Base-by-base conservation (phyloP, 1,284 basidiomycete genomes). In the Retiboletus flavoniger region DNA sequence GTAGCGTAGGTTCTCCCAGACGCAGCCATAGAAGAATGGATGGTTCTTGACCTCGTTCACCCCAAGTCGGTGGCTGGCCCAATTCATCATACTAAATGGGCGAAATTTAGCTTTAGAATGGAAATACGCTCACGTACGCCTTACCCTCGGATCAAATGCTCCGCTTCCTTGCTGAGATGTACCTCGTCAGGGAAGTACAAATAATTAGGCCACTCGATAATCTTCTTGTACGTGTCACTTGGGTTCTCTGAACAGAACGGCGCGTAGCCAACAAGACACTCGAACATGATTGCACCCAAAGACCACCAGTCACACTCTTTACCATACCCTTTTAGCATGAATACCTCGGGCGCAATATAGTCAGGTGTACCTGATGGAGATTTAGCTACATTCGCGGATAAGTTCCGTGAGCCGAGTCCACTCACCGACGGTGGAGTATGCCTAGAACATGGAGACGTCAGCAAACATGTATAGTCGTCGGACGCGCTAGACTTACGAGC, bases 231-330 rank as follows among this genome's bases (percentile, higher is more conserved):
- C 21, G 96, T 98, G 69, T 99, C 96, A 64, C 93, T 93, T 16
- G 96, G 95, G 66, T 94, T 95, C 69, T 98, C 95, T 9, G 95
- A 97, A 73, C 95, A 98, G 81, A 98, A 98, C 3, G 95, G 95
- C 11, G 95, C 95, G 71, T 96, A 98, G 59, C 93, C 96, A 63
- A 98, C 94, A 24, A 99, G 80, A 74, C 96, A 98, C 74, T 99
- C 96, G 68, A 96, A 99, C 89, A 97, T 98, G 74, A 99, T 98
- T 4, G 95, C 95, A 11, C 96, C 93, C 46, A 95, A 75, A 36
- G 92, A 95, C 95, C 95, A 98, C 95, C 95, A 98, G 72, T 98
- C 95, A 69, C 95, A 97, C 74, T 98, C 96, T 72, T 98, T 95
- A 50, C 95, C 94, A 65, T 99, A 99, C 3, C 96, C 96, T 69